A percentile compares a stretch with the other conserved stretches of the same genome.
These are phyloP conservation scores for Diaporthe sp. DNA, from an alignment of 2,329 filamentous ascomycete genomes.

Conservation along the genomic window DNA sequence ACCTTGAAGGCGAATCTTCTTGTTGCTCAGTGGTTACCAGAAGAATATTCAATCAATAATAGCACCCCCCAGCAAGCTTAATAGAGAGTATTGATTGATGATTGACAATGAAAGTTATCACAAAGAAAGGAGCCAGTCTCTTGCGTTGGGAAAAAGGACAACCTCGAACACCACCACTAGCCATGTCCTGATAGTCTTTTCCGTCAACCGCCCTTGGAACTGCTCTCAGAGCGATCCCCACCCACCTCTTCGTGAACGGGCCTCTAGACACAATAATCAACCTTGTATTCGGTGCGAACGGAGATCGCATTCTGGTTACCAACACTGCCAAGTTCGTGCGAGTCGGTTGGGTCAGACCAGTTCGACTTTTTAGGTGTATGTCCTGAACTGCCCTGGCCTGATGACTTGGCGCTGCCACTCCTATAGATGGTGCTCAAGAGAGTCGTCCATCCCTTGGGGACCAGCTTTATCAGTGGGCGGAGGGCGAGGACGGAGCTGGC, in stretches of 20 bases:
- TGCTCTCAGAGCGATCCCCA: not conserved
- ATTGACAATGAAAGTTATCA: too few species aligned
- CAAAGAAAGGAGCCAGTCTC: too few species aligned
- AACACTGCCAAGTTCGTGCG: slow-evolving; percentile 11
- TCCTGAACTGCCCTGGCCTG: not conserved
- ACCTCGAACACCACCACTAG: too few species aligned
- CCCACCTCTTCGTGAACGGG: slow-evolving; percentile 10
- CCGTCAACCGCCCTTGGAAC: too few species aligned
- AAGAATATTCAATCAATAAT: not conserved
- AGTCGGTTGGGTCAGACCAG: not conserved
- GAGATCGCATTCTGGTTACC: slow-evolving; percentile 21
- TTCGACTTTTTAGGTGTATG: not conserved
- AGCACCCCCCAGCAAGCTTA: too few species aligned
- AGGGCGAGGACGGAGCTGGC: slow-evolving; percentile 39
- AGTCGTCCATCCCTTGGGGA: slow-evolving; percentile 3
- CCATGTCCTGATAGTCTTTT: too few species aligned
- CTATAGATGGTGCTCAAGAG: not conserved
- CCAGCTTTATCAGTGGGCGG: slow-evolving; percentile 24
- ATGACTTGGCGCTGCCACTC: not conserved
- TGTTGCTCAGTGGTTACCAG: not conserved
- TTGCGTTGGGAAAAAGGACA: too few species aligned
- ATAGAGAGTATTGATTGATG: too few species aligned
- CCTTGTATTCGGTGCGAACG: not conserved
- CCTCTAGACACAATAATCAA: not conserved
- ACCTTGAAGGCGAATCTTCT: not conserved